Evolutionary conservation across 2,329 filamentous ascomycete species (phyloP), one percentile per base, ranked within the genome.

Genomic region (Lachnellula arida): DNA sequence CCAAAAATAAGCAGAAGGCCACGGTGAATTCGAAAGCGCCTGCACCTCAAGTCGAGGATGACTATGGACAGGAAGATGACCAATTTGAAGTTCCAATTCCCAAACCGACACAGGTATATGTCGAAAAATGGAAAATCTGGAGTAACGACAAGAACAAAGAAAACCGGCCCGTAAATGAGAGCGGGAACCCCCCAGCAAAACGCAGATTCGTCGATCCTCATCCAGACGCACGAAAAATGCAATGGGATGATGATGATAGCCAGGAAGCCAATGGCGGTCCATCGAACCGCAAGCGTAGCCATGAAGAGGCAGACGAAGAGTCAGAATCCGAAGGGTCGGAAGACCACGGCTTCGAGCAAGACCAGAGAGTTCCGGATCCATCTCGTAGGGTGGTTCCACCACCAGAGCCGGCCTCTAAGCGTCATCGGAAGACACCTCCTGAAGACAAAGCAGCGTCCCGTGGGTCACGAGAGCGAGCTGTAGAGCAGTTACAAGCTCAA

Each of bases 81-180:
- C 40, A 19, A 14, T 22, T 19, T 46, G 43, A 46, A 28, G 11
- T 3, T 46, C 1, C 22, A 25, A 5, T 3, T n/a, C 25, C 25
- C 34, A 49, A 56, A 17, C 40, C 60, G n/a, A 59, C 46, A 17
- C 34, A 49, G 14, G 55, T 57, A 8, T 59, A 61, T 46, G 35
- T 47, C 8, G 34, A 19, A 5, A 43, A 3, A 15, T 60, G 57
- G 46, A 51, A 60, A 9, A 34, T 23, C n/a, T 54, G 48, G 15
- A 54, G 22, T 9, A 53, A 56, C 19, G 63, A 67, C 15, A 64
- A 63, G 42, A 67, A 69, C 19, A 70, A 70, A 53, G 68, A 70
- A 46, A 70, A 70, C 25, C 56, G 56, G 28, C 60, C 60, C 14
- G 14, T 52, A 9, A 8, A 25, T 34, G n/a, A 53, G 34, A 35